phyloP scores from a whole-genome alignment of 2,329 filamentous ascomycete species.

The Aspergillus proliferans region DNA sequence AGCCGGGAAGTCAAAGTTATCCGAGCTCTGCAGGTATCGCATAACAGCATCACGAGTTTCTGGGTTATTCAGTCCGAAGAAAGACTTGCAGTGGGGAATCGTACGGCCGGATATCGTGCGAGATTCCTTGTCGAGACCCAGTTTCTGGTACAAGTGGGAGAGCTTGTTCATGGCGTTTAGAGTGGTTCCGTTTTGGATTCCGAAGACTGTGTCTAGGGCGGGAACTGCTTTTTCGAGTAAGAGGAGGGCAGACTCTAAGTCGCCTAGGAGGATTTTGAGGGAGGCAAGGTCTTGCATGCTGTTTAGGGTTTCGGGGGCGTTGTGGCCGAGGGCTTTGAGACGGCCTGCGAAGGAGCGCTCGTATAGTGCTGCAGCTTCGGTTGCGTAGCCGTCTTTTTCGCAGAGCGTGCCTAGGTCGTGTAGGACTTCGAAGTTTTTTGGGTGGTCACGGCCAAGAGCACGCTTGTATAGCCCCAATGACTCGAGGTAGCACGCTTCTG shows the following conservation, averaged over 20 bases:
- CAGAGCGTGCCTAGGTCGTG: slow-evolving; percentile 23
- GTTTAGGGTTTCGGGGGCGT: slow-evolving; percentile 24
- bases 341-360: slow-evolving; percentile 26
- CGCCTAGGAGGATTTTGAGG: slow-evolving; percentile 20
- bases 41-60: slow-evolving; percentile 20
- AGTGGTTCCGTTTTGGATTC: slow-evolving; percentile 22
- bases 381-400: slow-evolving; percentile 25
- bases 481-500: slow-evolving; percentile 23
- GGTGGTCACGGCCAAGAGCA: slow-evolving; percentile 21
- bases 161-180: slow-evolving; percentile 25
- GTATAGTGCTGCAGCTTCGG: slow-evolving; percentile 24
- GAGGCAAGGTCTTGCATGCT: slow-evolving; percentile 26
- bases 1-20: slow-evolving; percentile 23
- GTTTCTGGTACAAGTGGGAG: slow-evolving; percentile 24
- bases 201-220: slow-evolving; percentile 24
- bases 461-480: slow-evolving; percentile 23
- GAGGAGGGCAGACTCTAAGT: slow-evolving; percentile 21
- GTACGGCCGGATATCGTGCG: slow-evolving; percentile 17
- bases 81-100: slow-evolving; percentile 21
- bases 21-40: slow-evolving; percentile 20
- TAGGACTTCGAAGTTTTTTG: slow-evolving; percentile 21
- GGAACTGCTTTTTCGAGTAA: slow-evolving; percentile 24
- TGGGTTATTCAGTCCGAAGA: slow-evolving; percentile 18
- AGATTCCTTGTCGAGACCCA: slow-evolving; percentile 22
- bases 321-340: slow-evolving; percentile 22